Conservation (phyloP, 202 grass and related monocot genomes). For the Hordeum pubiflorum region DNA sequence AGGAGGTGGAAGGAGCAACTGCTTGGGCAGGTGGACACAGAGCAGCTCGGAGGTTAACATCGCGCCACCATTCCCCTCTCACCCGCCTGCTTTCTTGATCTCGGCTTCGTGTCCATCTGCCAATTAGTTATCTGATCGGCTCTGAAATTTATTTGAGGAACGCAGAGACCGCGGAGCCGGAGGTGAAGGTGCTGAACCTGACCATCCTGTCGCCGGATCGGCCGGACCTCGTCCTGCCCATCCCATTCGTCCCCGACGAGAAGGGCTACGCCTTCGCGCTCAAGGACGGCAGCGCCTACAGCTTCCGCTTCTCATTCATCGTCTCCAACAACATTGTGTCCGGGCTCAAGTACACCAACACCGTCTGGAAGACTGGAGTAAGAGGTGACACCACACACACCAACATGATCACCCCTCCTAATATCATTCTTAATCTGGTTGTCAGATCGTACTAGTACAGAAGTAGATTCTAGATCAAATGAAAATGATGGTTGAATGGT, state of each 20-base stretch:
- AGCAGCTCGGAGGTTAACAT: slow-evolving; percentile 68
- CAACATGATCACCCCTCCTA: not conserved
- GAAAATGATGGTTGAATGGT: not conserved
- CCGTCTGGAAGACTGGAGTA: slow-evolving; percentile 79
- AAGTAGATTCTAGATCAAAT: not conserved
- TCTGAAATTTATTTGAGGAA: not conserved
- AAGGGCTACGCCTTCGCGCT: slow-evolving; percentile 72
- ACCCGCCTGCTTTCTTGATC: not conserved
- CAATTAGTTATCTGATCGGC: not conserved
- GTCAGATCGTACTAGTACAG: not conserved
- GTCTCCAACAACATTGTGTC: slow-evolving; percentile 89
- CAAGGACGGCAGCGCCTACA: slow-evolving; percentile 78
- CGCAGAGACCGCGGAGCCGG: slow-evolving; percentile 69
- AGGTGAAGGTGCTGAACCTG: slow-evolving; percentile 73
- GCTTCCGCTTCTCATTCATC: slow-evolving; percentile 70
- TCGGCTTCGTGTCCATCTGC: not conserved
- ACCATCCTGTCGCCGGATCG: slow-evolving; percentile 57
- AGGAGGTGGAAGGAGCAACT: slow-evolving; percentile 98
- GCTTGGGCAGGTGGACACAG: slow-evolving; percentile 77
- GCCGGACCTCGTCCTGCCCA: slow-evolving; percentile 51
- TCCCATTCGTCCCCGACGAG: slow-evolving; percentile 57
- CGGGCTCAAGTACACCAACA: slow-evolving; percentile 82
- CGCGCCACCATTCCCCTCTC: not conserved
- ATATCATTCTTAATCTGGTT: not conserved
- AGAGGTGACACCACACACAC: slow-evolving; percentile 36